Conservation (phyloP, 2,329 filamentous ascomycete genomes). For the Hymenoscyphus salicellus region DNA sequence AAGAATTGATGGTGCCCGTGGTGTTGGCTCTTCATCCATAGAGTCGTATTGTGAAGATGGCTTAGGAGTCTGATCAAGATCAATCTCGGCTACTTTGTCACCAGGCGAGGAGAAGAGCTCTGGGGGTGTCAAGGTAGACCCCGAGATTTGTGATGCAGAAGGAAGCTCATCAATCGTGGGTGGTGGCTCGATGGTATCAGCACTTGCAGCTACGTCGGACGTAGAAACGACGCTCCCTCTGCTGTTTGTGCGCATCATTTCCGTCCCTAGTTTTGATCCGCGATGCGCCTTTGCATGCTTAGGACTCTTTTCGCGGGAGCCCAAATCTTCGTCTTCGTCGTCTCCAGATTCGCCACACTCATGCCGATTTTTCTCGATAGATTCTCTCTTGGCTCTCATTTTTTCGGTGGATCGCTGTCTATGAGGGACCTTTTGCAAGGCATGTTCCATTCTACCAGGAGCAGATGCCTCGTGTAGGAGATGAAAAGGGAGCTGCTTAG, state of each 20-base stretch:
- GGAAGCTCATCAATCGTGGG: conserved; percentile 33
- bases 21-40: conserved; percentile 32
- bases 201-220: conserved; percentile 27
- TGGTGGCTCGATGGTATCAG: conserved; percentile 29
- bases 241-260: conserved; percentile 97
- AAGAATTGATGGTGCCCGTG: conserved; percentile 25
- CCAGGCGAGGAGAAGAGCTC: conserved; percentile 27
- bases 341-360: conserved; percentile 86
- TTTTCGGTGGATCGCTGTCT: conserved; percentile 69
- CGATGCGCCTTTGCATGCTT: conserved; percentile 59
- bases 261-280: conserved; percentile 85
- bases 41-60: conserved; percentile 21
- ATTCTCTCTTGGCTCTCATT: conserved; percentile 70
- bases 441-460: conserved; percentile 55
- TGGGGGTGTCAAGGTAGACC: conserved; percentile 31
- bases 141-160: conserved; percentile 27
- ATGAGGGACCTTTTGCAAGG: conserved; percentile 37
- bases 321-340: conserved; percentile 90
- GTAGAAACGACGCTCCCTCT: conserved; percentile 67
- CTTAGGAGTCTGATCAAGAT: conserved; percentile 33
- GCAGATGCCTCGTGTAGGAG: conserved; percentile 63
- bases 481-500: conserved; percentile 47
- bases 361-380: conserved; percentile 66
- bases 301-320: conserved; percentile 44
- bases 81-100: conserved; percentile 24